Base-by-base conservation (phyloP, 768 basidiomycete species). In the Peribolospora baueri region DNA sequence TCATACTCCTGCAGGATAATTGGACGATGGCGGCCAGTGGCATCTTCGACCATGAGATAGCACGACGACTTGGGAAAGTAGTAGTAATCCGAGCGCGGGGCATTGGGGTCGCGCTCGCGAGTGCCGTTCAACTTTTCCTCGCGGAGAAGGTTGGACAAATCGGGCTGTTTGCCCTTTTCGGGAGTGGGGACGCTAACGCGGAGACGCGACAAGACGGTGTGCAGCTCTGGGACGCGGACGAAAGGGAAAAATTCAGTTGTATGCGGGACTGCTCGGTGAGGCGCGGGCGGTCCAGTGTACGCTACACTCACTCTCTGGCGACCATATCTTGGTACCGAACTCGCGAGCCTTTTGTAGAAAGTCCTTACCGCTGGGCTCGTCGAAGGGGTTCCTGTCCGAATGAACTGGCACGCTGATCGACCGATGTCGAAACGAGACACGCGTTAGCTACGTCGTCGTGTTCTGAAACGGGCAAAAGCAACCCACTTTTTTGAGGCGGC, bases 41-140 rank as follows among this genome's bases (percentile, higher is more conserved):
- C 74, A 63, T 97, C 91, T 66, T 97, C 90, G n/a, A 95, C 76
- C 48, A 97, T 74, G 48, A 95, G 74, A 65, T 86, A 95, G 64
- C 75, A 79, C 52, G 74, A 76, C 46, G 73, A 73, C 46, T 78
- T 76, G 13, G 75, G 68, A 67, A 97, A 97, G 66, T 97, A 98
- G 55, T 75, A 76, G 64, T 78, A 85, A 66, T 90, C 87, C 59
- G 82, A 80, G 51, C 88, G 78, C 58, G 77, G 84, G 58, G 88
- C 83, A 14, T 76, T 79, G 1, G 85, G 81, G 68, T 98, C 93
- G 49, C 91, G 83, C 70, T 98, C 93, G 13, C 77, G 80, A 1
- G 79, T 82, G 49, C 93, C 93, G 59, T 85, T 78, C 46, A 84
- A 67, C 58, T 79, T 79, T 65, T 97, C 93, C 14, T 81, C 80